phyloP scores from a whole-genome alignment of 208 protist species.

The Leishmania guyanensis region DNA sequence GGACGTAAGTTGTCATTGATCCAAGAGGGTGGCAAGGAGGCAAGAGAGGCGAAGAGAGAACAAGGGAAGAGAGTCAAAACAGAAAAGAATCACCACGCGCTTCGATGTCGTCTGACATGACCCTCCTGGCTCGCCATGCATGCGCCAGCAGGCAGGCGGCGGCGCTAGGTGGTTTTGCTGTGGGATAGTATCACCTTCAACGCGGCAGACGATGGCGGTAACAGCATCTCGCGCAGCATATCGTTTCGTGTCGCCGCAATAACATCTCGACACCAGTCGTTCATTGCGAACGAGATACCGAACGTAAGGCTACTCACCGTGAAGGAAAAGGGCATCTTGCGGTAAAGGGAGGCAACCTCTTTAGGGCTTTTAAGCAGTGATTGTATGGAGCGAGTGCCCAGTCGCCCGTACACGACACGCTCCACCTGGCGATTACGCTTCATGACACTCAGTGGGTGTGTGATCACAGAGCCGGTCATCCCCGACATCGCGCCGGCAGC shows the following conservation, averaged over 20 bases:
- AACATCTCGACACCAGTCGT: constrained; percentile 73
- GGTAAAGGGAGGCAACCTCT: constrained; percentile 64
- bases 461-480: constrained; percentile 68
- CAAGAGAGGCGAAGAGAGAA: not conserved
- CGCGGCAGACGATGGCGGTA: constrained; percentile 14
- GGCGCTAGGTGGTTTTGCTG: not conserved
- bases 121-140: no score
- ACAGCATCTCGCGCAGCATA: constrained; percentile 70
- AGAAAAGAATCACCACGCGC: not conserved
- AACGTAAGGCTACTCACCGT: constrained; percentile 75
- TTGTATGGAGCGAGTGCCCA: constrained; percentile 41
- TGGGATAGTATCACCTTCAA: not conserved
- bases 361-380: constrained; percentile 47
- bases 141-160: not conserved
- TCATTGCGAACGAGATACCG: constrained; percentile 80
- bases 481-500: constrained; percentile 74
- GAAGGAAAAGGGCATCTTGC: constrained; percentile 74
- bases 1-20: not conserved
- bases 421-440: constrained; percentile 85
- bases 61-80: not conserved
- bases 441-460: constrained; percentile 89
- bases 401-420: constrained; percentile 44
- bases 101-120: not conserved
- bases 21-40: not conserved
- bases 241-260: constrained; percentile 58